Evolutionary conservation across 192 early-diverging fungal species (phyloP).

Genomic region (Coemansia javaensis): DNA sequence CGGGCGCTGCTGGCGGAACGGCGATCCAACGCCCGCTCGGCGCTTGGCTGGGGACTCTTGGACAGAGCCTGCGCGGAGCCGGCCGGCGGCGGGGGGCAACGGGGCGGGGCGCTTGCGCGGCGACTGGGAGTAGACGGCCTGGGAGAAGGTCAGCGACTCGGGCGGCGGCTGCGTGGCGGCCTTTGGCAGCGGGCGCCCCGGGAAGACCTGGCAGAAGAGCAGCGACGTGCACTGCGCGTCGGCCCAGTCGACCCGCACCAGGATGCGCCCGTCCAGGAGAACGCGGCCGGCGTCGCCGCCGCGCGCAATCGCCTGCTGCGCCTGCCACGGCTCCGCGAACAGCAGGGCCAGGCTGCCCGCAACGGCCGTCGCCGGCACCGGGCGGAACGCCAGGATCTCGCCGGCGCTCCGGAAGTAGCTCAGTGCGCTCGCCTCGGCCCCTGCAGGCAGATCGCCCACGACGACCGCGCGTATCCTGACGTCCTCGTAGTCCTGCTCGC

Average conservation of each 20-base stretch:
- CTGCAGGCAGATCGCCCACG: constrained; percentile 19
- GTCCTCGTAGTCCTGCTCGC: constrained; percentile 27
- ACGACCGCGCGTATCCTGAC: constrained; percentile 35
- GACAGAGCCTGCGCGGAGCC: constrained; percentile 5
- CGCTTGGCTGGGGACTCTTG: constrained; percentile 4
- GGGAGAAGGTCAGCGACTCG: constrained; percentile 12
- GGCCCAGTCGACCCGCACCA: constrained; percentile 20
- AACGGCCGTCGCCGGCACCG: constrained; percentile 6
- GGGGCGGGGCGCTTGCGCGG: constrained; percentile 20
- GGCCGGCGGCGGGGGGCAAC: not conserved
- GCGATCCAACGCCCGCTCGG: constrained; percentile 8
- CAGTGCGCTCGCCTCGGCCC: constrained; percentile 28
- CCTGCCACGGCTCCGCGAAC: constrained; percentile 48
- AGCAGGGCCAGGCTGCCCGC: constrained; percentile 30
- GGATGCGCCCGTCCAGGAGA: constrained; percentile 19
- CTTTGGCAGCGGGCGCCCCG: constrained; percentile 16
- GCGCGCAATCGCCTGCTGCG: constrained; percentile 32
- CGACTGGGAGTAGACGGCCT: constrained; percentile 38
- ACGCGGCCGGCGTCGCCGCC: constrained; percentile 23
- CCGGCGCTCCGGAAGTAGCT: constrained; percentile 38
- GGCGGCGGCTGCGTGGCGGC: constrained; percentile 14
- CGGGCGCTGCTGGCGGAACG: constrained; percentile 21
- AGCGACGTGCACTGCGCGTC: constrained; percentile 14
- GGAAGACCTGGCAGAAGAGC: constrained; percentile 36
- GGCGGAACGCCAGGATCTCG: constrained; percentile 31